Evolutionary conservation across 805 yeast genomes (phyloP).

Genomic region (Peterozyma xylosa): DNA sequence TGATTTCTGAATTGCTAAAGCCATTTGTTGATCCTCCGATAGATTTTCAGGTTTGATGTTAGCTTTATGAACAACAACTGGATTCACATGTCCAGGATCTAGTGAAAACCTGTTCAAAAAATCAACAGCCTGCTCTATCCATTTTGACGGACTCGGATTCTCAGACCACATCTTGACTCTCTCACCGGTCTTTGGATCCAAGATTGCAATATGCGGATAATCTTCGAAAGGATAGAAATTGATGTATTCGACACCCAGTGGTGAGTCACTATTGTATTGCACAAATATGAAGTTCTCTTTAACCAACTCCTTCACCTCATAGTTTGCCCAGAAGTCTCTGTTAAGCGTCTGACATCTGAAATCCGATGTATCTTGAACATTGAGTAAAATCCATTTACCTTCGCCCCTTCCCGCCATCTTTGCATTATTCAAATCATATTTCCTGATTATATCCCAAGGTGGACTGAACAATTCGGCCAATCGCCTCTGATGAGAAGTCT

Average conservation of each 20-base stretch:
- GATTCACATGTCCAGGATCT: conserved; percentile 57
- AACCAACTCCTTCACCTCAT: conserved; percentile 55
- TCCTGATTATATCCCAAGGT: conserved; percentile 83
- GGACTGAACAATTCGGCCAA: conserved; percentile 84
- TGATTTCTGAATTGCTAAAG: conserved; percentile 66
- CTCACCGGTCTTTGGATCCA: conserved; percentile 96
- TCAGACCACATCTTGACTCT: conserved; percentile 71
- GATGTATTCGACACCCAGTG: conserved; percentile 61
- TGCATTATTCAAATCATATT: conserved; percentile 65
- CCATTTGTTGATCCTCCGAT: conserved; percentile 80
- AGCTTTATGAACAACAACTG: conserved; percentile 52
- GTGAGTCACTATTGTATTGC: conserved; percentile 77
- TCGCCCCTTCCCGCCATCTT: conserved; percentile 53
- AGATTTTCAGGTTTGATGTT: conserved; percentile 56
- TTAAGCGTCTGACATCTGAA: conserved; percentile 86
- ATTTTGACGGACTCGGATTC: conserved; percentile 51
- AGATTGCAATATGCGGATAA: conserved; percentile 83
- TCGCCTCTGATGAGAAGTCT: conserved; percentile 48
- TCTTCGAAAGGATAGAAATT: conserved; percentile 65
- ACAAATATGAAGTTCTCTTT: conserved; percentile 68
- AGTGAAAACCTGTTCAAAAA: conserved; percentile 63
- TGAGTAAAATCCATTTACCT: conserved; percentile 78
- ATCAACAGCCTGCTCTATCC: conserved; percentile 61
- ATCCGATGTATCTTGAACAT: conserved; percentile 79
- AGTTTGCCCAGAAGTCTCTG: conserved; percentile 86